These are phyloP conservation scores for Thelonectria rubi DNA, from an alignment of 2,329 filamentous ascomycete genomes.

Conservation along the genomic window DNA sequence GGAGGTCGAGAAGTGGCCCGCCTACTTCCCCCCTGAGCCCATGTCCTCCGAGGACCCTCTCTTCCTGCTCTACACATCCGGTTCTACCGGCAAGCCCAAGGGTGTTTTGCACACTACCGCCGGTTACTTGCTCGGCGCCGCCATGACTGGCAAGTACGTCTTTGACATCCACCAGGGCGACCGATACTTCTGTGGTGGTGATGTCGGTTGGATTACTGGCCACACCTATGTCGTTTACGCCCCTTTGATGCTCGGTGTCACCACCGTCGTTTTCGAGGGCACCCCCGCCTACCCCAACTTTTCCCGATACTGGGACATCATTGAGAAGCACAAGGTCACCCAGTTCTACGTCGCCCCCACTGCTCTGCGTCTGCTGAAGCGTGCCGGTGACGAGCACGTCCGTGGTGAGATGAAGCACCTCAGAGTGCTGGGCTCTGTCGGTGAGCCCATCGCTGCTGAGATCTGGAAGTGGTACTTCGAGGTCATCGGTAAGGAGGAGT, in stretches of 20 bases:
- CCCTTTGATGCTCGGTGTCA: slow-evolving; percentile 88
- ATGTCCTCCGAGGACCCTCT: slow-evolving; percentile 96
- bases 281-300: slow-evolving; percentile 98
- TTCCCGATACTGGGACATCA: slow-evolving; percentile 98
- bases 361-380: slow-evolving; percentile 90
- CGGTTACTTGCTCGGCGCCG: slow-evolving; percentile 93
- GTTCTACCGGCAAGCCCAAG: slow-evolving; percentile 98
- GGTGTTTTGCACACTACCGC: slow-evolving; percentile 98
- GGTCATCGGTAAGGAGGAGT: slow-evolving; percentile 89
- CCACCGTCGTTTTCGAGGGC: slow-evolving; percentile 97
- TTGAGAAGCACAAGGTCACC: slow-evolving; percentile 92
- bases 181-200: slow-evolving; percentile 95
- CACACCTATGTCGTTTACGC: slow-evolving; percentile 99
- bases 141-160: slow-evolving; percentile 95
- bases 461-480: slow-evolving; percentile 99
- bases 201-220: slow-evolving; percentile 98
- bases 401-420: slow-evolving; percentile 89
- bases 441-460: slow-evolving; percentile 96
- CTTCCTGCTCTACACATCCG: slow-evolving; percentile 97
- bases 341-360: slow-evolving; percentile 99
- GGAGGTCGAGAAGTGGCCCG: slow-evolving; percentile 95
- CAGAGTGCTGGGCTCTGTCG: slow-evolving; percentile 90
- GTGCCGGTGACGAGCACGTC: slow-evolving; percentile 92
- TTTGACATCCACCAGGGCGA: slow-evolving; percentile 97
- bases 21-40: slow-evolving; percentile 87